Evolutionary conservation across 2,329 filamentous ascomycete species (phyloP).

Genomic region (Lachnellula cervina): DNA sequence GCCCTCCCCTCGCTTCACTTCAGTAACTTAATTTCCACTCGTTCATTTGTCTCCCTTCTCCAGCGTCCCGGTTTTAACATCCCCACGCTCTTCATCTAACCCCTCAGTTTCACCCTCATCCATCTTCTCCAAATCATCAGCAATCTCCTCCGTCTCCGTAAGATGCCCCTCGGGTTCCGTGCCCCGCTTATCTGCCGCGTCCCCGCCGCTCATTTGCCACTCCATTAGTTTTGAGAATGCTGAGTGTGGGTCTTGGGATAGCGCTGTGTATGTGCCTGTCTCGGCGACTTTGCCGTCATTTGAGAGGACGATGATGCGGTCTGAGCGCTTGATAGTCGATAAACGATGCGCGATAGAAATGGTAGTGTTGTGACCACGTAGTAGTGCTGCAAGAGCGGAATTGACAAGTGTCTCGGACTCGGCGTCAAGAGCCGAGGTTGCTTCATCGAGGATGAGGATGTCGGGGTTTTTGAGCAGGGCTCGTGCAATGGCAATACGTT

Average conservation of each 20-base stretch:
- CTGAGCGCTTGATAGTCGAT: conserved; percentile 92
- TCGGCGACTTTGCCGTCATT: conserved; percentile 86
- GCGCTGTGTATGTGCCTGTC: conserved; percentile 74
- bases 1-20: not conserved
- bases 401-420: conserved; percentile 97
- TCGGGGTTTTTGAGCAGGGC: conserved; percentile 94
- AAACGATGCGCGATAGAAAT: conserved; percentile 96
- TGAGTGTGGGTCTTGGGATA: conserved; percentile 68
- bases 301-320: conserved; percentile 88
- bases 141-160: conserved; percentile 26
- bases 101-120: conserved; percentile 15
- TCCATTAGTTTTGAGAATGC: conserved; percentile 97
- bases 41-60: conserved; percentile 1
- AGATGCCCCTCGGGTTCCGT: conserved; percentile 25
- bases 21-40: not conserved
- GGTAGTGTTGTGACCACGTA: conserved; percentile 86
- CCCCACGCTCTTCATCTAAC: conserved; percentile 11
- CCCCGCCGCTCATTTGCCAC: conserved; percentile 92
- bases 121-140: conserved; percentile 20
- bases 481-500: conserved; percentile 93
- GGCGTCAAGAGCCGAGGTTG: conserved; percentile 90
- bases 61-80: conserved; percentile 13
- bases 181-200: conserved; percentile 43
- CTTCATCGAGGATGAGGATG: conserved; percentile 93
- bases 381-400: conserved; percentile 73